Evolutionary conservation across 23 red algal species (phyloP).

Genomic region (Gracilaria domingensis): DNA sequence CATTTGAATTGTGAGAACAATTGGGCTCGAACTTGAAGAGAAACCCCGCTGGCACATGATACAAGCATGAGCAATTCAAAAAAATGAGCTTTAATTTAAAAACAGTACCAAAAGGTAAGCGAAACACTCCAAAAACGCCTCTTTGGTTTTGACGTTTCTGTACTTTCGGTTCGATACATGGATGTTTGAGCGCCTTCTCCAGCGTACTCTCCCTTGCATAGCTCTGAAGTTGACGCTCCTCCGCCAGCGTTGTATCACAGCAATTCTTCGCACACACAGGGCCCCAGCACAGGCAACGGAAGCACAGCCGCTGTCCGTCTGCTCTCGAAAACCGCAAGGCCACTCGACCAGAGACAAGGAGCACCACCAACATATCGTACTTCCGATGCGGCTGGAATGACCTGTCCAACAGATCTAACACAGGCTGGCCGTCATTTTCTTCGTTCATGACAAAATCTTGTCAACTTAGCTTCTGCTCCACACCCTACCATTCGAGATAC

Average conservation of each 20-base stretch:
- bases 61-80: too few species aligned
- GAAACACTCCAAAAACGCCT: too few species aligned
- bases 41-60: too few species aligned
- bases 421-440: neutral
- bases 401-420: neutral
- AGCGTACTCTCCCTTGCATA: neutral
- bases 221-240: neutral
- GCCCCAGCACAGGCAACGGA: neutral
- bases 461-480: neutral
- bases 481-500: neutral
- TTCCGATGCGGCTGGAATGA: neutral
- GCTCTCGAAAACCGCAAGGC: neutral
- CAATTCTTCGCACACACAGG: neutral
- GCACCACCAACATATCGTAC: neutral
- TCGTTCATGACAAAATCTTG: neutral
- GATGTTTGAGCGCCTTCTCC: too few species aligned
- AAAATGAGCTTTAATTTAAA: too few species aligned
- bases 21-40: too few species aligned
- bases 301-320: neutral
- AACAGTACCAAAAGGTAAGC: too few species aligned
- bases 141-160: too few species aligned
- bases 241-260: neutral
- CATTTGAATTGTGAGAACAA: too few species aligned
- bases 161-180: too few species aligned
- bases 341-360: neutral